Base-by-base conservation (phyloP, 2,329 filamentous ascomycete genomes). In the Ophiosphaerella herpotricha region DNA sequence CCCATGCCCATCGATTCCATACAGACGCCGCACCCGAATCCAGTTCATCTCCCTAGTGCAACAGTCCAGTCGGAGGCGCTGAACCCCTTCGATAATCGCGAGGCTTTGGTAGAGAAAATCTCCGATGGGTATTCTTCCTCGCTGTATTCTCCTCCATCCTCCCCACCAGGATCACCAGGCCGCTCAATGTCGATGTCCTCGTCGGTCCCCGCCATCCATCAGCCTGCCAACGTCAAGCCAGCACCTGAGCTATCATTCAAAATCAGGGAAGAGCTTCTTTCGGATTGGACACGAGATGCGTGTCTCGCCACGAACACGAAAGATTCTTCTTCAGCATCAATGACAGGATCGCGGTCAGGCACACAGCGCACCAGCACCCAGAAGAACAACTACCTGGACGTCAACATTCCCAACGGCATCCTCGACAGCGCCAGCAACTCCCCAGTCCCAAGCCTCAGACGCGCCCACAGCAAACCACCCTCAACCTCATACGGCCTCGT, bases 221-320 rank as follows among this genome's bases (percentile, higher is more conserved):
- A 71, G 39, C 63, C 64, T 3, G 39, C 37, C 29, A 62, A 57
- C 8, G 47, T 67, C 38, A 61, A 59, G 24, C 33, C 63, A 32
- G 34, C 71, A 48, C 64, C 66, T 50, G 81, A 86, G 49, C 77
- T 96, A 2, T 88, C 91, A 0, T 71, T 77, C 13, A 80, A 78
- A 24, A 83, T 91, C 60, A 85, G 82, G 57, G 89, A 94, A 54
- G 83, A 90, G 58, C 89, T 97, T 82, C 76, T 91, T 49, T 78
- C 83, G 16, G 84, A 89, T 40, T 97, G 93, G 93, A 88, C 85
- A 34, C 86, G 86, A 65, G 91, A 96, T 18, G 75, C 79, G 12
- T 89, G 88, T 29, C 77, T 94, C 44, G 82, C 86, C 9, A 80
- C 83, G 33, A 81, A 90, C 41, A 85, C 88, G 51, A 84, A 78